These are phyloP conservation scores for Annona cherimola DNA, from an alignment of 164 flowering plant genomes.

Conservation along the genomic window DNA sequence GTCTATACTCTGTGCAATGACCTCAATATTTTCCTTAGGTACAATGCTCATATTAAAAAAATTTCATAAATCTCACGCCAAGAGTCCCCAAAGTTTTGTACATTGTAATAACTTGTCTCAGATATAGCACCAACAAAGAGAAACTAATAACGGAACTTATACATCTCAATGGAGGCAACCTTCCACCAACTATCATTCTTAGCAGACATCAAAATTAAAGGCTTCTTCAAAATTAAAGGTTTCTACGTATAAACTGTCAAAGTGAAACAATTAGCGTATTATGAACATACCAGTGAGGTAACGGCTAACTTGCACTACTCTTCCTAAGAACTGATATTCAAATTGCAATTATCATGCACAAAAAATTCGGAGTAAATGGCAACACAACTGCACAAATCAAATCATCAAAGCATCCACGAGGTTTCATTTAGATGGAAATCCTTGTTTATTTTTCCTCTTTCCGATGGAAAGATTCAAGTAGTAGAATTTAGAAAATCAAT, in stretches of 20 bases:
- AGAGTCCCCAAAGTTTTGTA: neutral
- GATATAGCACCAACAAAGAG: neutral
- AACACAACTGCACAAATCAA: neutral
- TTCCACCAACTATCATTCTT: neutral
- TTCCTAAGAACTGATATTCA: neutral
- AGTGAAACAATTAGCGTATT: neutral
- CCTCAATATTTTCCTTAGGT: conserved; percentile 83
- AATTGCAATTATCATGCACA: neutral
- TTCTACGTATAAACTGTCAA: neutral
- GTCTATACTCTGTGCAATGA: conserved; percentile 86
- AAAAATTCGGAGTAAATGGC: neutral
- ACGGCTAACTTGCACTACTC: neutral
- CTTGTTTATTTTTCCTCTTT: no score
- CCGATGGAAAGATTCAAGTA: neutral
- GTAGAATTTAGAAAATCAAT: neutral
- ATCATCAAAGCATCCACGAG: neutral
- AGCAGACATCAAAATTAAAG: neutral
- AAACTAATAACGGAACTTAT: neutral
- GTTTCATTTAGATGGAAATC: neutral
- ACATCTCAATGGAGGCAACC: neutral
- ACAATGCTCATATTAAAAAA: conserved; percentile 46
- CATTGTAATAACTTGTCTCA: neutral
- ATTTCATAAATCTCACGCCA: neutral
- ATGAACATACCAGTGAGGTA: neutral
- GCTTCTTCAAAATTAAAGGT: no score